These are phyloP conservation scores for Aphanomyces astaci DNA, from an alignment of 352 stramenopile genomes.

Conservation along the genomic window DNA sequence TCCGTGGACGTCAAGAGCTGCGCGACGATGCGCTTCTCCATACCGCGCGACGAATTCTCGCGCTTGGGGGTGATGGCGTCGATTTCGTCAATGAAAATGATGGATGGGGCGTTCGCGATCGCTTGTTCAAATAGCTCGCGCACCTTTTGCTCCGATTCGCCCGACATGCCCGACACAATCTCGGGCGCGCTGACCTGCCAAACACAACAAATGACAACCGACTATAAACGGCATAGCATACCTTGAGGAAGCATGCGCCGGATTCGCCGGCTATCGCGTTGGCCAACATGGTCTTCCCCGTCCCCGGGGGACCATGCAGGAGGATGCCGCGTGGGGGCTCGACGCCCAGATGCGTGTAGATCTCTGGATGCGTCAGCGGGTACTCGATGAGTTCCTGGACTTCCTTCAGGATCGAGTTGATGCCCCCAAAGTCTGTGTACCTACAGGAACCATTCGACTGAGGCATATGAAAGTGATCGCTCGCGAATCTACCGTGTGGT, in stretches of 20 bases:
- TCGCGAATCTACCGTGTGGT: conserved; percentile 32
- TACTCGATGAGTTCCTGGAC: conserved; percentile 94
- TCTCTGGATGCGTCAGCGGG: conserved; percentile 88
- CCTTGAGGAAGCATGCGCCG: conserved; percentile 80
- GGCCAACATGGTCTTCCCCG: conserved; percentile 91
- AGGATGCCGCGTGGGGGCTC: conserved; percentile 88
- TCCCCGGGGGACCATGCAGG: conserved; percentile 87
- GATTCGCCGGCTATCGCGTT: conserved; percentile 90
- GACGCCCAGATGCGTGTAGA: conserved; percentile 89
- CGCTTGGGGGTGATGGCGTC: conserved; percentile 94
- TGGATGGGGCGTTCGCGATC: conserved; percentile 89
- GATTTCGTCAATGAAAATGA: conserved; percentile 98
- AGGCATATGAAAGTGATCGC: neutral
- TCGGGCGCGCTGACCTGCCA: conserved; percentile 83
- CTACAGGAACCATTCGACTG: neutral
- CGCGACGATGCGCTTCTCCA: conserved; percentile 97
- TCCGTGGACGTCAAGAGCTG: conserved; percentile 93
- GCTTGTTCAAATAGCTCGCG: conserved; percentile 93
- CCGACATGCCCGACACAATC: conserved; percentile 93
- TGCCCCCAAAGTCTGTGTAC: conserved; percentile 85
- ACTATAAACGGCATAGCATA: conserved; percentile 23
- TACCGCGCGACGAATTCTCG: conserved; percentile 88
- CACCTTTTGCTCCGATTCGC: conserved; percentile 82
- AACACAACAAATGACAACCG: neutral
- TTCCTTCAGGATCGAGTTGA: conserved; percentile 81